A percentile compares a stretch with the other conserved stretches of the same genome.
Conservation (phyloP, 2,329 filamentous ascomycete species). For the Uncinocarpus reesii region DNA sequence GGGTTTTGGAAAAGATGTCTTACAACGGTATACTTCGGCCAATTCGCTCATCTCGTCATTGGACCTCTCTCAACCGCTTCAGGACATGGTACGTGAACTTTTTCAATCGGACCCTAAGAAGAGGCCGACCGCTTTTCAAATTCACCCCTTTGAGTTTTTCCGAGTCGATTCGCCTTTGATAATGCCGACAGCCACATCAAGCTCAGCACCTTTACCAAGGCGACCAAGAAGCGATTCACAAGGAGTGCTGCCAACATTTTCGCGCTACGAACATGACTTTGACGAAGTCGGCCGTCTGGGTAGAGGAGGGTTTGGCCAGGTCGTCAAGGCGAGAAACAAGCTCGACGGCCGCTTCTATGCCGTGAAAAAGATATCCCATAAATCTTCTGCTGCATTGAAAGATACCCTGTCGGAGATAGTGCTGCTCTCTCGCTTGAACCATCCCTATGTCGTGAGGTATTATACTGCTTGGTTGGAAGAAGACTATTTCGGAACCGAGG, state of each 20-base stretch:
- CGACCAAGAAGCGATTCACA: constrained; percentile 55
- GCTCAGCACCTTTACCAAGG: constrained; percentile 33
- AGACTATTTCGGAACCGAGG: constrained; percentile 33
- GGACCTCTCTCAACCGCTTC: constrained; percentile 61
- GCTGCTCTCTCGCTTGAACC: constrained; percentile 81
- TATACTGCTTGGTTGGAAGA: constrained; percentile 93
- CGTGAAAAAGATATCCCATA: constrained; percentile 89
- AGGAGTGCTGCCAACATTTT: constrained; percentile 46
- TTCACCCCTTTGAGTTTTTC: constrained; percentile 46
- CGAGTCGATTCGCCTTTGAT: constrained; percentile 32
- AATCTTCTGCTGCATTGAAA: constrained; percentile 53
- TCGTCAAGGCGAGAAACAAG: constrained; percentile 90
- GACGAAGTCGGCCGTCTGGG: constrained; percentile 80
- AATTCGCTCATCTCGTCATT: constrained; percentile 60
- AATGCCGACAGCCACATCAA: constrained; percentile 20
- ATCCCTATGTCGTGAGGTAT: constrained; percentile 79
- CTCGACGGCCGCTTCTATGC: constrained; percentile 89
- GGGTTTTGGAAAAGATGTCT: constrained; percentile 73
- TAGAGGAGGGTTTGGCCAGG: constrained; percentile 90
- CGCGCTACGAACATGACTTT: constrained; percentile 80
- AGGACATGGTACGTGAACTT: constrained; percentile 71
- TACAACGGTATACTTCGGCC: constrained; percentile 69
- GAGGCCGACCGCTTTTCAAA: constrained; percentile 68
- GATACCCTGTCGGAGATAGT: constrained; percentile 73
- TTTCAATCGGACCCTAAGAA: constrained; percentile 80